Evolutionary conservation across 768 basidiomycete species (phyloP).

Genomic region (Podaxis sp.): DNA sequence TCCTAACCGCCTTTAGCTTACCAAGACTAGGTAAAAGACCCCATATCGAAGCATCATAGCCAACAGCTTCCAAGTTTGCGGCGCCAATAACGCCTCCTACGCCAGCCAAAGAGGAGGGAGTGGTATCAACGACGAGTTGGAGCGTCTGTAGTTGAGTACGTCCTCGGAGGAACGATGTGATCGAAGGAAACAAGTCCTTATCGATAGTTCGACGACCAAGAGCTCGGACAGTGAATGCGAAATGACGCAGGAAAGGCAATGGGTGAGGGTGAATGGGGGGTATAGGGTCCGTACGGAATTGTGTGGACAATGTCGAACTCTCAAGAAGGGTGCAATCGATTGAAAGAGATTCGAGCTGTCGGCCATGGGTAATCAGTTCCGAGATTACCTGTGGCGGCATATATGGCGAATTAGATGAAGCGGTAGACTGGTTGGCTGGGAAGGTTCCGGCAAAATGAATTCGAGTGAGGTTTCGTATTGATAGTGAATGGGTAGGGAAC

Average conservation of each 20-base stretch:
- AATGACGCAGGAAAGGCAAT: constrained; percentile 60
- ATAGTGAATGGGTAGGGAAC: constrained; percentile 52
- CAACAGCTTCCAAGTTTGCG: constrained; percentile 49
- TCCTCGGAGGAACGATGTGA: constrained; percentile 64
- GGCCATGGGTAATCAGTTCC: constrained; percentile 58
- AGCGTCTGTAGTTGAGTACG: constrained; percentile 52
- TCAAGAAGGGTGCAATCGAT: constrained; percentile 52
- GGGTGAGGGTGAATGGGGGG: constrained; percentile 13
- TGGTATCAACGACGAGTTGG: constrained; percentile 46
- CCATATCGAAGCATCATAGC: constrained; percentile 71
- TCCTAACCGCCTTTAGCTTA: constrained; percentile 50
- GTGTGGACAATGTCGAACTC: constrained; percentile 43
- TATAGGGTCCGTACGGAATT: constrained; percentile 32
- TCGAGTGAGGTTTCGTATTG: constrained; percentile 61
- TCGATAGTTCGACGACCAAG: constrained; percentile 46
- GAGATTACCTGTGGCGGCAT: constrained; percentile 45
- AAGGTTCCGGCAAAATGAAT: constrained; percentile 62
- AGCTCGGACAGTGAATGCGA: constrained; percentile 50
- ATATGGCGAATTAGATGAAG: constrained; percentile 25
- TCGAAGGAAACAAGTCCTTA: constrained; percentile 64
- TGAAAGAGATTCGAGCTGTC: constrained; percentile 61
- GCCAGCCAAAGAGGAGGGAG: constrained; percentile 58
- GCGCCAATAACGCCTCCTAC: constrained; percentile 62
- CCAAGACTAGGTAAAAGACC: constrained; percentile 62
- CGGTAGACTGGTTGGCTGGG: constrained; percentile 27